Evolutionary conservation across 441 rosid species (phyloP).

Genomic region (Geranium incanum): DNA sequence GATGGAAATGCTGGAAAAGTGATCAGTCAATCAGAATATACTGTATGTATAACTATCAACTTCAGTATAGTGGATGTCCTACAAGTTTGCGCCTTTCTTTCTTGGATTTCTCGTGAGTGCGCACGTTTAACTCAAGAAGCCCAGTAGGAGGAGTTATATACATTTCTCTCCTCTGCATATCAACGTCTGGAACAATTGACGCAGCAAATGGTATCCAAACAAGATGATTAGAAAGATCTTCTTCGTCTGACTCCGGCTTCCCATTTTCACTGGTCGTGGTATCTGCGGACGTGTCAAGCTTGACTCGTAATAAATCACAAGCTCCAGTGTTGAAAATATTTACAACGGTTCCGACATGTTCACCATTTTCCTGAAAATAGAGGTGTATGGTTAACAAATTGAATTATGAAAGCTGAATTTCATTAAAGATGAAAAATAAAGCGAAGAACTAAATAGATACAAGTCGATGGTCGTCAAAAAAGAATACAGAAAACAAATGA

Average conservation of each 20-base stretch:
- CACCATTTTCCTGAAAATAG: slow-evolving; percentile 57
- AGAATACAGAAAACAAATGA: too few relatives aligned
- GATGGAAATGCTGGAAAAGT: not conserved
- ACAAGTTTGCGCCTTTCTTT: slow-evolving; percentile 91
- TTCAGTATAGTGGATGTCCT: slow-evolving; percentile 43
- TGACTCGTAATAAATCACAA: slow-evolving; percentile 67
- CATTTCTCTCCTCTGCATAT: slow-evolving; percentile 64
- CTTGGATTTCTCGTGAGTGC: slow-evolving; percentile 64
- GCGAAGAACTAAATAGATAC: not conserved
- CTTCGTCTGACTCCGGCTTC: slow-evolving; percentile 29
- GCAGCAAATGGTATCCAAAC: slow-evolving; percentile 86
- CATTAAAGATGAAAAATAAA: not conserved
- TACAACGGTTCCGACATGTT: slow-evolving; percentile 69
- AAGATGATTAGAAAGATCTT: slow-evolving; percentile 36
- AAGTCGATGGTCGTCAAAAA: not conserved
- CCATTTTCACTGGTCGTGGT: slow-evolving; percentile 27
- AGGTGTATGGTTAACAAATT: slow-evolving; percentile 5
- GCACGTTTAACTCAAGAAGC: slow-evolving; percentile 71
- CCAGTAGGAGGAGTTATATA: slow-evolving; percentile 82
- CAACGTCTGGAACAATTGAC: slow-evolving; percentile 83
- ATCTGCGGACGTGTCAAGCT: slow-evolving; percentile 39
- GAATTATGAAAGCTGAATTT: not conserved
- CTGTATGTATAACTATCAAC: not conserved
- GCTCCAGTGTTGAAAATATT: slow-evolving; percentile 71
- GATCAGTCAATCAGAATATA: not conserved